These are phyloP conservation scores for Carex cristatella DNA, from an alignment of 176 grass and related monocot genomes.

Conservation along the genomic window DNA sequence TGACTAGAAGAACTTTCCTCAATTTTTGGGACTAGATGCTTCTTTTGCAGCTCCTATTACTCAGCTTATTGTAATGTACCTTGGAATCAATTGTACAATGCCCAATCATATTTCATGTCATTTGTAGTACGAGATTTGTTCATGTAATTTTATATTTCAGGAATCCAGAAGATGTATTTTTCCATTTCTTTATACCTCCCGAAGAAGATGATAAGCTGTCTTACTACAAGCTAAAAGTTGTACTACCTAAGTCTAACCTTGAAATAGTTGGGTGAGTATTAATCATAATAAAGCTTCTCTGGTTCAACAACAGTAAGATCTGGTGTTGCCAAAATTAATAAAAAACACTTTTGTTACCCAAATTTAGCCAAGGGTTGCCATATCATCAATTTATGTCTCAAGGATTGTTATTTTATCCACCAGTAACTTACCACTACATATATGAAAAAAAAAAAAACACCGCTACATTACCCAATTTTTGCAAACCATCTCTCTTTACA, in stretches of 20 bases:
- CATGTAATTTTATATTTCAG: conserved; percentile 38
- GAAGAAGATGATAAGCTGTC: conserved; percentile 41
- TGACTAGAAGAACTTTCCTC: neutral
- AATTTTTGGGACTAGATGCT: neutral
- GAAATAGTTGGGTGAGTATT: conserved; percentile 56
- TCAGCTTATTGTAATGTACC: neutral
- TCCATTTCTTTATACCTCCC: conserved; percentile 73
- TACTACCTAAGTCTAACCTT: conserved; percentile 66
- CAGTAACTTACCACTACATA: neutral
- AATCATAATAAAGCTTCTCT: neutral
- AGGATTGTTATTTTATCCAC: neutral
- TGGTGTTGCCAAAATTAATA: neutral
- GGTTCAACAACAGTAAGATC: neutral
- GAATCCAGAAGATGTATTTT: conserved; percentile 56
- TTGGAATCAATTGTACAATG: neutral
- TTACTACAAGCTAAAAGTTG: conserved; percentile 74
- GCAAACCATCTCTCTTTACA: neutral
- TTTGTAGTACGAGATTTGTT: neutral
- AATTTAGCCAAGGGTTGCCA: neutral
- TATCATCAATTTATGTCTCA: neutral
- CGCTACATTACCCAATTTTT: neutral
- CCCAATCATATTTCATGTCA: neutral
- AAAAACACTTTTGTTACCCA: neutral
- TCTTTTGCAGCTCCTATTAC: neutral
- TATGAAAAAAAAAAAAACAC: too few relatives aligned